Evolutionary conservation across 129 eudicot species (phyloP), one percentile per base, ranked within the genome.

Genomic region (Flaveria ramosissima): DNA sequence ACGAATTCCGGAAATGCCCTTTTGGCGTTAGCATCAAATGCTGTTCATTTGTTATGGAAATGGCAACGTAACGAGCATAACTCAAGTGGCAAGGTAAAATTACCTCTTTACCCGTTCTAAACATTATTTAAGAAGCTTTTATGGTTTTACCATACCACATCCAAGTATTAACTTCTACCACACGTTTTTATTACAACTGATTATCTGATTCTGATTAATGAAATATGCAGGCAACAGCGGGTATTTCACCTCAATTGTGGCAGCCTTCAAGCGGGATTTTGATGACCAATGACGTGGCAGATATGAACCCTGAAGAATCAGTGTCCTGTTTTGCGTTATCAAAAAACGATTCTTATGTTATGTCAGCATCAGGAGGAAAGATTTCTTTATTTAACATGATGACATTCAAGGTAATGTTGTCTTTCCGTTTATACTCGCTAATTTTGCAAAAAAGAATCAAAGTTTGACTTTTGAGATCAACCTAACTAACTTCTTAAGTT

Each of bases 301-400:
- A 88, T 66, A 76, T 87, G 75, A 93, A 86, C 81, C 85, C 91
- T 13, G 98, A 93, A 76, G 98, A 93, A 67, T 86, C 91, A n/a
- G 97, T 93, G 66, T 87, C 97, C 2, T 93, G 98, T 85, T 93
- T 93, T 89, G 98, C 98, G 36, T 79, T 93, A 70, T 93, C 98
- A 4, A 93, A 93, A 77, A 93, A 93, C 56, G 98, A 93, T 78
- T 90, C 97, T 11, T 93, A 93, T 79, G 97, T 93, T 32, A 93
- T 90, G 98, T 93, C 98, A 62, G 98, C 98, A 71, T 93, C 98
- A 10, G 98, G 98, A 42, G 98, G 98, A 64, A 93, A 93, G 83
- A 93, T 93, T 73, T 93, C 98, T 9, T 81, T 93, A 52, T 93
- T 93, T 75, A 90, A 93, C 81, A 90, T 93, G 98, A 93, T 90